These are phyloP conservation scores for Solanum infundibuliforme DNA, from an alignment of 257 asterid species.

Conservation along the genomic window DNA sequence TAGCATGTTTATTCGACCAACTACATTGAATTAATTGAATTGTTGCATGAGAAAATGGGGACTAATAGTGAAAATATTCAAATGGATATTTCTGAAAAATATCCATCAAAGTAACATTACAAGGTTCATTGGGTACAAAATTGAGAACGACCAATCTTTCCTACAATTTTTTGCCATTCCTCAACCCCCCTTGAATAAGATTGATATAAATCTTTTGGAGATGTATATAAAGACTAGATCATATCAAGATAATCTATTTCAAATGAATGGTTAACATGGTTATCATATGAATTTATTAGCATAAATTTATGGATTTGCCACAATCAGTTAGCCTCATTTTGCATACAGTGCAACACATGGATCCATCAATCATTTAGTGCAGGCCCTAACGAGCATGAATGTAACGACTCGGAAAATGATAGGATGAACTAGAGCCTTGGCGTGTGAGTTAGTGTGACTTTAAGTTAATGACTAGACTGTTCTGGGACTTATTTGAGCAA, in stretches of 20 bases:
- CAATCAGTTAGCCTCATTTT: neutral
- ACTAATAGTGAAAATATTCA: neutral
- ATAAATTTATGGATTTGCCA: neutral
- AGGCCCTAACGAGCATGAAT: neutral
- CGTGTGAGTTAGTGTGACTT: too few species aligned
- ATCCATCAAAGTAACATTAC: neutral
- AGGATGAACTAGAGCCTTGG: too few species aligned
- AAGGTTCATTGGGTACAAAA: neutral
- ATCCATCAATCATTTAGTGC: neutral
- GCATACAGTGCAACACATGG: neutral
- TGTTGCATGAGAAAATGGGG: neutral
- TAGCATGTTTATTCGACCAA: neutral
- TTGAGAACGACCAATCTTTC: neutral
- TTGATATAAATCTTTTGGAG: neutral
- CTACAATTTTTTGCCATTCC: neutral
- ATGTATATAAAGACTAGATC: neutral
- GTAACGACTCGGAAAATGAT: too few species aligned
- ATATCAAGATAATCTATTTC: neutral
- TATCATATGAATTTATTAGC: neutral
- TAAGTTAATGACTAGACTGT: too few species aligned
- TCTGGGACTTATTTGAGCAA: too few species aligned
- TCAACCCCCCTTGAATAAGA: fast-evolving
- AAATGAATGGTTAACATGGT: neutral
- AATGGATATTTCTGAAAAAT: too few species aligned
- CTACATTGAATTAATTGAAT: neutral